Percentiles rank a stretch among this genome's conserved stretches.
These are phyloP conservation scores for sweet orange (Citrus sinensis) DNA, from an alignment of 345 rosid genomes.

Conservation along the genomic window DVS_A1.0 CM039161.1:24456501-24457000, in stretches of 20 bases:
- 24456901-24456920: conserved; percentile 88
- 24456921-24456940: conserved; percentile 17
- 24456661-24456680: too few species aligned
- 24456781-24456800: conserved; percentile 47
- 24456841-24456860: conserved; percentile 93
- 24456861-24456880: conserved; percentile 99
- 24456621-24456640: neutral
- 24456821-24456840: conserved; percentile 97
- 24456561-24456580: neutral
- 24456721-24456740: neutral
- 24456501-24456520: neutral
- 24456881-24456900: conserved; percentile 85
- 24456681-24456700: neutral
- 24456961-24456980: neutral
- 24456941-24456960: conserved; percentile 20
- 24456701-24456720: neutral
- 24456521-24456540: neutral
- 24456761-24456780: conserved; percentile 11
- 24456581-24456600: neutral
- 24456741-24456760: conserved; percentile 12
- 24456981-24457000: neutral
- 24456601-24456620: neutral
- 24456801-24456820: conserved; percentile 91
- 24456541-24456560: neutral
- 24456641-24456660: neutral